Evolutionary conservation across 2,329 filamentous ascomycete species (phyloP), one percentile per base, ranked within the genome.

Genomic region (Juglanconis sp.): DNA sequence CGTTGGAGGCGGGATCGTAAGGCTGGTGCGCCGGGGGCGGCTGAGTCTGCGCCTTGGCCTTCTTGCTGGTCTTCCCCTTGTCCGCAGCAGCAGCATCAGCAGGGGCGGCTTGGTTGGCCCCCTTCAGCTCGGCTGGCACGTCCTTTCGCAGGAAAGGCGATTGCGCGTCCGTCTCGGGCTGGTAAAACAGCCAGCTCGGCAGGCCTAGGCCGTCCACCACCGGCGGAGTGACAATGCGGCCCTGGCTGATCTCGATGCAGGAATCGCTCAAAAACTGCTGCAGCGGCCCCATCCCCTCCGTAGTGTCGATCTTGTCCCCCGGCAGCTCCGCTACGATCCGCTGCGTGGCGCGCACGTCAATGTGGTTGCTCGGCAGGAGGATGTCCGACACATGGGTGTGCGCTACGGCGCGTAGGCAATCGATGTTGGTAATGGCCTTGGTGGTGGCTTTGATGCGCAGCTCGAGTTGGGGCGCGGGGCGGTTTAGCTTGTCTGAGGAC

Each of bases 321-420:
- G 63, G 57, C 11, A 79, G 68, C 17, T 63, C 54, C 59, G 66
- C 70, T 42, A 73, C 70, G 5, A 73, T 68, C 17, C 69, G 68
- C 68, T 80, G 78, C 2, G 70, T 69, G 48, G 84, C 62, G 46
- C 81, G 80, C 42, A 81, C 68, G 64, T 86, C 83, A 53, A 85
- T 77, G 52, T 71, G 72, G 36, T 76, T 71, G 0, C 66, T 59
- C 1, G 82, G 82, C 4, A 82, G 72, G 40, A 83, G 68, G 4
- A 81, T 67, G 65, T 85, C 81, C 53, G 70, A 65, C n/a, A 69
- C 62, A 57, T 71, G 71, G 1, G 68, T 68, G n/a, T 72, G 65
- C 40, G 70, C 68, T 11, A 85, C 68, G 46, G 76, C 73, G 5
- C 74, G 68, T 6, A 79, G 68, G 30, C 69, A 72, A 64, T 65